These are phyloP conservation scores for Penicillium sp. DNA, from an alignment of 2,329 filamentous ascomycete species.

Conservation along the genomic window DNA sequence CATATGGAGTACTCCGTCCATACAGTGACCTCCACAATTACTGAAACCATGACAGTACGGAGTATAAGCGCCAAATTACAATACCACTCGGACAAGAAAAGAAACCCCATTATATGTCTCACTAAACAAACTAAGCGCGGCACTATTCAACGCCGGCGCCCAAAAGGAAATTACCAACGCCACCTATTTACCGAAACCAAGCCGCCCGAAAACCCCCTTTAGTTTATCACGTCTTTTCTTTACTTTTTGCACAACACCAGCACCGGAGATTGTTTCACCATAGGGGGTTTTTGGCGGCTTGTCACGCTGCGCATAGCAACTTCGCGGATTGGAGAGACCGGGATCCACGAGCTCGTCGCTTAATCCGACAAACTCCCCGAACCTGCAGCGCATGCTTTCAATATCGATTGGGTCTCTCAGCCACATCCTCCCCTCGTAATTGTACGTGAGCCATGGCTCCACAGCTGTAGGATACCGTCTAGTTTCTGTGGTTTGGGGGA, in stretches of 20 bases:
- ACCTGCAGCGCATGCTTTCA: not conserved
- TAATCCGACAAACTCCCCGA: not conserved
- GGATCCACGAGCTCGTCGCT: not conserved
- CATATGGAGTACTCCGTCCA: no score
- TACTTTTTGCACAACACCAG: not conserved
- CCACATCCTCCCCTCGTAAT: not conserved
- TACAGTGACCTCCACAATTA: not conserved
- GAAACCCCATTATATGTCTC: not conserved
- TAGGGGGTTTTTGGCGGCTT: no score
- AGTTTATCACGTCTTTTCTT: not conserved
- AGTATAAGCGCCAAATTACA: not conserved
- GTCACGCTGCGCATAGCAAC: not conserved
- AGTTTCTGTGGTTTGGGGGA: not conserved
- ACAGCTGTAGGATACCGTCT: not conserved
- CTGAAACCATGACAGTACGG: not conserved
- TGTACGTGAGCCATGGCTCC: not conserved
- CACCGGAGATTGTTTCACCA: not conserved
- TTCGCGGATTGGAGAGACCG: not conserved
- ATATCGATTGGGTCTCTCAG: not conserved
- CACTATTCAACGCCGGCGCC: not conserved
- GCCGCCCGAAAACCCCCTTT: not conserved
- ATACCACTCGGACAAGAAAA: not conserved
- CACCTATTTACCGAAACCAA: not conserved
- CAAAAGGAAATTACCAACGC: not conserved
- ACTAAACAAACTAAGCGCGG: not conserved